A percentile compares a stretch with the other conserved stretches of the same genome.
These are phyloP conservation scores for Trametes cubensis DNA, from an alignment of 768 basidiomycete genomes.

Conservation along the genomic window DNA sequence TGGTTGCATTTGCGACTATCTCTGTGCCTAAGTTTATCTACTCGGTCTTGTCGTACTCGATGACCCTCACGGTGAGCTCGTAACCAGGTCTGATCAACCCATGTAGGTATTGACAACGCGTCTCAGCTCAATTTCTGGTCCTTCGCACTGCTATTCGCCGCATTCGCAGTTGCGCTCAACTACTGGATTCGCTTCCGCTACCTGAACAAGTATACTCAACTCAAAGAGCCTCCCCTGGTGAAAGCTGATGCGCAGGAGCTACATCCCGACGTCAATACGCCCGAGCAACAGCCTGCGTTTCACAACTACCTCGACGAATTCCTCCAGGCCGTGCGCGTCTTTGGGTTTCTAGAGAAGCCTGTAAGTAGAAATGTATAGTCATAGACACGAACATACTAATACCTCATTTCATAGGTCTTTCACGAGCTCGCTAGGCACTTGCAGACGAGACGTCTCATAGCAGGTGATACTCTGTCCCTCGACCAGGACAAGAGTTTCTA, in stretches of 20 bases:
- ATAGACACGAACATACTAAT: not conserved
- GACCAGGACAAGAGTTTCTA: conserved; percentile 96
- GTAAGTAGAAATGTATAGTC: conserved; percentile 45
- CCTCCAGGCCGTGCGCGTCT: conserved; percentile 92
- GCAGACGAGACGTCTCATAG: conserved; percentile 92
- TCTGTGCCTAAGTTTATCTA: conserved; percentile 81
- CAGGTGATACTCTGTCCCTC: conserved; percentile 91
- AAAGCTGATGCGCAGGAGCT: conserved; percentile 85
- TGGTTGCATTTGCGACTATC: conserved; percentile 82
- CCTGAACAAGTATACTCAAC: conserved; percentile 71
- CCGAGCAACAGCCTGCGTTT: conserved; percentile 74
- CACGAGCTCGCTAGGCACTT: conserved; percentile 96
- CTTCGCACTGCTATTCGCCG: conserved; percentile 74
- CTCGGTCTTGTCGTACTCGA: conserved; percentile 78
- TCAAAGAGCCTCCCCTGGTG: conserved; percentile 79
- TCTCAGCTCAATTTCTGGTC: conserved; percentile 90
- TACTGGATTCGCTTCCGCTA: conserved; percentile 86
- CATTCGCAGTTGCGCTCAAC: conserved; percentile 68
- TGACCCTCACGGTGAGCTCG: conserved; percentile 74
- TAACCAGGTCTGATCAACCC: too few relatives aligned
- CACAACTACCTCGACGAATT: conserved; percentile 99
- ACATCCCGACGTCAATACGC: conserved; percentile 88
- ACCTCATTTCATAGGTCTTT: conserved; percentile 63
- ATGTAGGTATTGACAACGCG: not conserved
- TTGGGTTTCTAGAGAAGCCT: conserved; percentile 97